Conservation (phyloP, 345 rosid species). For the Microthlaspi erraticum region DNA sequence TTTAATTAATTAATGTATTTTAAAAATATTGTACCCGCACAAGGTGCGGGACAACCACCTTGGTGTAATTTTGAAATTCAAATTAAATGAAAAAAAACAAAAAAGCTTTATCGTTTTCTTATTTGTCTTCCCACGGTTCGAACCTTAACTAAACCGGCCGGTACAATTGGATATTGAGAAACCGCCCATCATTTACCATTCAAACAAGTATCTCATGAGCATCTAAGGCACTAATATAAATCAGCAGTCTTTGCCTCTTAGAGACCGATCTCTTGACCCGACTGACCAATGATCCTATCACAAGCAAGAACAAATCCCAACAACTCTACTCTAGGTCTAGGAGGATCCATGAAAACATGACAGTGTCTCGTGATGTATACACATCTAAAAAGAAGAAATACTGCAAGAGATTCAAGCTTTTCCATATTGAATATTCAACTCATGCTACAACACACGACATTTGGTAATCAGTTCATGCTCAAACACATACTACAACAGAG, state of each 20-base stretch:
- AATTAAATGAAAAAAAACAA: not conserved
- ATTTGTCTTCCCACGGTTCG: not conserved
- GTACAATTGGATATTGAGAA: not conserved
- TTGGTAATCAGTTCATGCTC: conserved; percentile 2
- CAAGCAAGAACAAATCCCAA: not conserved
- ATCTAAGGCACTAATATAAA: not conserved
- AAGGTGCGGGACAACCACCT: too few species aligned
- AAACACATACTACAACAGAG: conserved; percentile 25
- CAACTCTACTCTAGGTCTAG: too few species aligned
- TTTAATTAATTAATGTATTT: too few species aligned
- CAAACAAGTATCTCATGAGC: not conserved
- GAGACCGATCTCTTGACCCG: too few species aligned
- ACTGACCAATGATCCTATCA: not conserved
- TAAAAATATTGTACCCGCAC: too few species aligned
- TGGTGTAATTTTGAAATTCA: conserved; percentile 9
- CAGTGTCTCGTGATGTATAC: conserved; percentile 6
- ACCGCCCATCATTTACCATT: not conserved
- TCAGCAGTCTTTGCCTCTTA: not conserved
- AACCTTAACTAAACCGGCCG: conserved; percentile 6
- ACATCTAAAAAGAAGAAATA: conserved; percentile 11
- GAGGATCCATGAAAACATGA: not conserved
- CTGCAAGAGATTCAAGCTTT: conserved; percentile 5
- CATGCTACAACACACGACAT: conserved; percentile 16
- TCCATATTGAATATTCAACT: conserved; percentile 3
- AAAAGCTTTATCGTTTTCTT: not conserved